Percentiles rank a stretch among this genome's conserved stretches.
These are phyloP conservation scores for Solanum piurae DNA, from an alignment of 257 asterid species.

Conservation along the genomic window DNA sequence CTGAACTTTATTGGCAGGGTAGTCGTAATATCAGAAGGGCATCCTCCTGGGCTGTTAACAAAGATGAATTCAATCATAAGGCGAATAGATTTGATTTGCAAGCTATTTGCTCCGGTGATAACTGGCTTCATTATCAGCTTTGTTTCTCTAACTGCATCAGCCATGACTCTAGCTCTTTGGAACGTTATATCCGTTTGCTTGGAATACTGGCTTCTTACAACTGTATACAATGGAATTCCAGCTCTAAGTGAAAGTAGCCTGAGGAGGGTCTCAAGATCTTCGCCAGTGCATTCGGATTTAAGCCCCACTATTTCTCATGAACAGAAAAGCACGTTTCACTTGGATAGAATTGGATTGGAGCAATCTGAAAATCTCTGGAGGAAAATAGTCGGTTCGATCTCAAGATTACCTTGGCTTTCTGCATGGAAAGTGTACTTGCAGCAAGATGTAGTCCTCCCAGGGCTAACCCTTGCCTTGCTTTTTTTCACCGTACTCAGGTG, in stretches of 20 bases:
- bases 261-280: constrained; percentile 24
- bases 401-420: constrained; percentile 32
- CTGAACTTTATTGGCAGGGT: constrained; percentile 44
- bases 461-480: constrained; percentile 70
- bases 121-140: constrained; percentile 81
- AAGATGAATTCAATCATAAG: constrained; percentile 76
- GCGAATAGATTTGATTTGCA: constrained; percentile 72
- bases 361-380: constrained; percentile 12
- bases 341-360: constrained; percentile 6
- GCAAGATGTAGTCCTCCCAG: constrained; percentile 73
- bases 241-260: constrained; percentile 34
- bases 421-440: constrained; percentile 71
- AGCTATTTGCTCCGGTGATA: constrained; percentile 66
- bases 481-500: constrained; percentile 80
- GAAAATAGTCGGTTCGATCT: constrained; percentile 12
- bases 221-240: constrained; percentile 70
- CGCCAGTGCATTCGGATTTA: constrained; percentile 8
- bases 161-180: constrained; percentile 59
- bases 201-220: constrained; percentile 66
- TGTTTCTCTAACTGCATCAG: constrained; percentile 66
- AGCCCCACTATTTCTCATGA: constrained; percentile 17
- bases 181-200: constrained; percentile 56
- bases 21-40: constrained; percentile 81
- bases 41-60: constrained; percentile 40
- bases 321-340: background rate